Percentiles rank a stretch among this genome's conserved stretches.
Conservation (phyloP, 2,329 filamentous ascomycete genomes). For the Ceratocystis alfenasii region DNA sequence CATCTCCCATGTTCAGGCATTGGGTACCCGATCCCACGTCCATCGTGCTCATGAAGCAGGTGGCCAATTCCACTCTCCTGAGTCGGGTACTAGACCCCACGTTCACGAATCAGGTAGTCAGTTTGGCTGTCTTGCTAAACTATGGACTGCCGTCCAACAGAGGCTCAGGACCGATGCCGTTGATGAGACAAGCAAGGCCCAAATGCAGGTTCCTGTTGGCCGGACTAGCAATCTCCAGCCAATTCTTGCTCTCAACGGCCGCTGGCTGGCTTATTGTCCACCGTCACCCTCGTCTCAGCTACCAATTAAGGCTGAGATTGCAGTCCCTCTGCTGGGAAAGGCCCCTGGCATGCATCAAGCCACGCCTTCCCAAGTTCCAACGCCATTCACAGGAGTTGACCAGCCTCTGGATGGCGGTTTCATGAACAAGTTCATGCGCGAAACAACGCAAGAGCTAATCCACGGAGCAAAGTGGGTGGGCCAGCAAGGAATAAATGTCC, state of each 20-base stretch:
- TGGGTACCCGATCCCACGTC: too few relatives aligned
- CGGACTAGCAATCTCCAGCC: constrained; percentile 43
- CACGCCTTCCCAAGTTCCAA: constrained; percentile 57
- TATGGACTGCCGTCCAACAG: constrained; percentile 79
- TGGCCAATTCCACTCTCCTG: too few relatives aligned
- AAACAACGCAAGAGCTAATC: constrained; percentile 66
- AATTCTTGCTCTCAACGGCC: constrained; percentile 55
- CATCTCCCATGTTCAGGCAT: constrained; percentile 25
- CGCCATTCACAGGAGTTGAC: constrained; percentile 55
- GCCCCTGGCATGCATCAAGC: constrained; percentile 47
- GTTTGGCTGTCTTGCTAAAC: constrained; percentile 66
- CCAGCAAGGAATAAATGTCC: constrained; percentile 63
- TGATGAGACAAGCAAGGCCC: constrained; percentile 36
- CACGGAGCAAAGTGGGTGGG: constrained; percentile 64
- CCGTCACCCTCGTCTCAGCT: constrained; percentile 59
- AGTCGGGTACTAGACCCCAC: constrained; percentile 18
- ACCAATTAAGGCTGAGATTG: constrained; percentile 54
- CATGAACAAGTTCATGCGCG: constrained; percentile 64
- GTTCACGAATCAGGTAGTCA: constrained; percentile 29
- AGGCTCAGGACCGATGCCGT: constrained; percentile 37
- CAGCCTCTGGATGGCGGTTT: constrained; percentile 60
- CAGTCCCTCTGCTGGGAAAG: constrained; percentile 43
- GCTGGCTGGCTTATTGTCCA: constrained; percentile 69
- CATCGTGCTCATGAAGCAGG: too few relatives aligned
- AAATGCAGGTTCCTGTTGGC: constrained; percentile 31